A percentile compares a stretch with the other conserved stretches of the same genome.
Evolutionary conservation across 306 rosid species (phyloP).

Genomic region (Aeschynomene evenia): DNA sequence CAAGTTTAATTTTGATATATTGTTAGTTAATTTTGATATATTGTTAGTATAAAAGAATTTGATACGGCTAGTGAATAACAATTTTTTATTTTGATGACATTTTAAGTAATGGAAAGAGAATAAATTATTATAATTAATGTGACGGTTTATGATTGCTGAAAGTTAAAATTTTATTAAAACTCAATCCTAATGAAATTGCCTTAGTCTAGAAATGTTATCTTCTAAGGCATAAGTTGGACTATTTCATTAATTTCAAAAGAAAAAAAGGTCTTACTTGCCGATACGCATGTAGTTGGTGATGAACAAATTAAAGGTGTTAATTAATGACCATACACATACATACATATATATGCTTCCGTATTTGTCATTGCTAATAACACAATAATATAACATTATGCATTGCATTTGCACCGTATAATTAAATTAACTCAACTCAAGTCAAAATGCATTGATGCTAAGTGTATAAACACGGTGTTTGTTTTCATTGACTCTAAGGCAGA

Average conservation of each 20-base stretch:
- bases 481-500: no score
- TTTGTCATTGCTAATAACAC: constrained; percentile 3
- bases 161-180: no score
- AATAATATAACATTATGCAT: background rate
- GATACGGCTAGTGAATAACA: no score
- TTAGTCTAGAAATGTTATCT: background rate
- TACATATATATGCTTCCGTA: constrained; percentile 23
- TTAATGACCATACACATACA: background rate
- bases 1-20: no score
- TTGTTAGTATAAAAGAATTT: no score
- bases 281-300: constrained; percentile 12
- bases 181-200: background rate
- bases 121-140: no score
- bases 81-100: no score
- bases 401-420: background rate
- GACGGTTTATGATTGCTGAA: no score
- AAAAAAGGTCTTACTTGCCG: background rate
- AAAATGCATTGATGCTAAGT: constrained; percentile 29
- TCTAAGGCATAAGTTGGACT: constrained; percentile 10
- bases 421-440: constrained; percentile 14
- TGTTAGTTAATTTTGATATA: no score
- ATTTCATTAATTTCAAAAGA: no score
- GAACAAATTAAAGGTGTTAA: background rate
- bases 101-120: no score
- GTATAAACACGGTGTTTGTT: no score